Evolutionary conservation across 1,139 yeast genomes (phyloP), one percentile per base, ranked within the genome.

Genomic region (Zygotorulaspora mrakii): DNA sequence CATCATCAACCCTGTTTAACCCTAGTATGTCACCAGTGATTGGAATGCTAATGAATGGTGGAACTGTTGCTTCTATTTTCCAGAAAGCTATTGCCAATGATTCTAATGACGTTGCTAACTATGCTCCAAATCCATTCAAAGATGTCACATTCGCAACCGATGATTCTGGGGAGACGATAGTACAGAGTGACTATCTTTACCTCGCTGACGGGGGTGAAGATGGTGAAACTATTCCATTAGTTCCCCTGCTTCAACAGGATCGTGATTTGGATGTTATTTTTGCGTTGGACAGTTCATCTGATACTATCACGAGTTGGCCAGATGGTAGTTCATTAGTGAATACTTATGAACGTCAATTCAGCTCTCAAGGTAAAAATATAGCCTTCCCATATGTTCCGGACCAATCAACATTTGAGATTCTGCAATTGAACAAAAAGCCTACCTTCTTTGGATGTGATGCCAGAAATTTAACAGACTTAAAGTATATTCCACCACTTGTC

Each of bases 161-260:
- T 2, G 46, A 48, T 23, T 40, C 40, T 33, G 46, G 46, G 6
- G 32, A 33, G n/a, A 32, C 41, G 8, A 72, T 76, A 46, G 69
- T 59, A 5, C 52, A 60, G 16, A 48, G 58, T 20, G 69, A 71
- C 6, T 66, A 72, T 2, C 68, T 87, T 27, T 74, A 65, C 52
- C 68, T 87, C 40, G 88, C 78, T 7, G 96, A 87, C 56, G 96
- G 95, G 40, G 95, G 95, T 45, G 88, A 81, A 62, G 95, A 85
- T 61, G 64, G 61, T 4, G 89, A 86, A 57, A 81, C 79, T 51
- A 71, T 87, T 17, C 96, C 96, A 4, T 65, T 85, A 27, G 70
- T 73, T 45, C 95, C 96, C 7, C 68, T 86, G 49, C 61, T 86
- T 33, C 89, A 82, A 61, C 74, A 76, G 10, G 72, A 71, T 28